Evolutionary conservation across 192 early-diverging fungal genomes (phyloP).

Genomic region (Lunasporangiospora selenospora): DNA sequence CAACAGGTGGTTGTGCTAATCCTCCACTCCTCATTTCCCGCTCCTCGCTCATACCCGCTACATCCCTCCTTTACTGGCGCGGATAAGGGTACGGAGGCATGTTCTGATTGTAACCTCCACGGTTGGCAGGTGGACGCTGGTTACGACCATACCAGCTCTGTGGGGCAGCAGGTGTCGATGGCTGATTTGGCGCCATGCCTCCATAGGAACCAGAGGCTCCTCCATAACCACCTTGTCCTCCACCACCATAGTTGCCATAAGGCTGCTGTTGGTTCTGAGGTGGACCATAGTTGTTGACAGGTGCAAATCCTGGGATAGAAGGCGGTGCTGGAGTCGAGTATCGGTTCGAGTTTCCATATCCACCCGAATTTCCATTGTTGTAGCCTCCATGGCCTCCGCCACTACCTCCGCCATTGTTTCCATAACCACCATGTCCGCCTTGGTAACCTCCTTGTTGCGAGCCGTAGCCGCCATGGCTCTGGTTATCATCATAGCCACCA

Average conservation of each 20-base stretch:
- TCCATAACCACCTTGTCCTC: slow-evolving; percentile 22
- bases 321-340: slow-evolving; percentile 15
- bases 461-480: slow-evolving; percentile 16
- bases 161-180: slow-evolving; percentile 1
- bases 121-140: slow-evolving; percentile 8
- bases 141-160: slow-evolving; percentile 37
- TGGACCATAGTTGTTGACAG: slow-evolving; percentile 38
- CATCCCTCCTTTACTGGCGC: slow-evolving; percentile 26
- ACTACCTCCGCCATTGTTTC: slow-evolving; percentile 9
- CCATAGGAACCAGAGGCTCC: too few relatives aligned
- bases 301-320: slow-evolving; percentile 25
- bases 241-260: slow-evolving; percentile 7
- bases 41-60: too few relatives aligned
- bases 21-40: too few relatives aligned
- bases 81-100: slow-evolving; percentile 38
- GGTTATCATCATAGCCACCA: slow-evolving; percentile 8
- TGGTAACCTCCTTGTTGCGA: slow-evolving; percentile 2
- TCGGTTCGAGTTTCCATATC: background rate
- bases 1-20: too few relatives aligned
- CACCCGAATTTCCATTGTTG: slow-evolving; percentile 6
- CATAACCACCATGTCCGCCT: slow-evolving; percentile 10
- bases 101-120: slow-evolving; percentile 24
- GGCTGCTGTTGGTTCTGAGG: slow-evolving; percentile 12
- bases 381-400: slow-evolving; percentile 34
- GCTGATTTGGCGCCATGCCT: too few relatives aligned